Evolutionary conservation across 2,329 filamentous ascomycete genomes (phyloP).

Genomic region (Paracorniculantispora psalliotae): DNA sequence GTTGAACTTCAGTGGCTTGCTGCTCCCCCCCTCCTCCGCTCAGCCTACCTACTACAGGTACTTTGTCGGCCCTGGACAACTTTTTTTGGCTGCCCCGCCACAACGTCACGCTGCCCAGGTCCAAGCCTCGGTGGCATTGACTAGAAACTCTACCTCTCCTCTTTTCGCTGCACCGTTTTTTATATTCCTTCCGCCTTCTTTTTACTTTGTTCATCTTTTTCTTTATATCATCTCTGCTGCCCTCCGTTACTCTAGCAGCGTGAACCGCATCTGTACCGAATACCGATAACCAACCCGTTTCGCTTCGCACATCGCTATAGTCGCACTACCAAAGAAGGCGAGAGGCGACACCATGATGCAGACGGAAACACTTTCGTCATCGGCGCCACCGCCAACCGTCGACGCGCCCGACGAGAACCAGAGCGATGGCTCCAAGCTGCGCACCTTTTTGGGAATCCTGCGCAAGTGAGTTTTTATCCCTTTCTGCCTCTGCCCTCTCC

Average conservation of each 20-base stretch:
- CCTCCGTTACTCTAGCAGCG: no score
- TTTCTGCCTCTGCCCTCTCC: background rate
- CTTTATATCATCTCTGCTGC: background rate
- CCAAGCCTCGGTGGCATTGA: constrained; percentile 9
- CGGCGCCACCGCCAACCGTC: constrained; percentile 27
- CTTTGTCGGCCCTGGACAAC: background rate
- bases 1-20: no score
- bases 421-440: constrained; percentile 83
- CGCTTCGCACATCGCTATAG: background rate
- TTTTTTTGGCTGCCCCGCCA: constrained; percentile 10
- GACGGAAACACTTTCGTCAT: constrained; percentile 33
- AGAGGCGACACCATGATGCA: constrained; percentile 8
- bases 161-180: constrained; percentile 1
- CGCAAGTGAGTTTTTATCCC: constrained; percentile 61
- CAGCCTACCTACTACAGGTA: background rate
- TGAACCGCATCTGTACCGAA: background rate
- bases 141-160: constrained; percentile 7
- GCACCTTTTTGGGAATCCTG: constrained; percentile 81
- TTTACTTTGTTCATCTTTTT: background rate
- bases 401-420: constrained; percentile 41
- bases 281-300: background rate
- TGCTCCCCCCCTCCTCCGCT: no score
- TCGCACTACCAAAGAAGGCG: background rate
- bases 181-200: constrained; percentile 1
- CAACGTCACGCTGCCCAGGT: constrained; percentile 9